A percentile compares a stretch with the other conserved stretches of the same genome.
Evolutionary conservation across 352 stramenopile genomes (phyloP).

Genomic region (Pythium scleroteichum): DNA sequence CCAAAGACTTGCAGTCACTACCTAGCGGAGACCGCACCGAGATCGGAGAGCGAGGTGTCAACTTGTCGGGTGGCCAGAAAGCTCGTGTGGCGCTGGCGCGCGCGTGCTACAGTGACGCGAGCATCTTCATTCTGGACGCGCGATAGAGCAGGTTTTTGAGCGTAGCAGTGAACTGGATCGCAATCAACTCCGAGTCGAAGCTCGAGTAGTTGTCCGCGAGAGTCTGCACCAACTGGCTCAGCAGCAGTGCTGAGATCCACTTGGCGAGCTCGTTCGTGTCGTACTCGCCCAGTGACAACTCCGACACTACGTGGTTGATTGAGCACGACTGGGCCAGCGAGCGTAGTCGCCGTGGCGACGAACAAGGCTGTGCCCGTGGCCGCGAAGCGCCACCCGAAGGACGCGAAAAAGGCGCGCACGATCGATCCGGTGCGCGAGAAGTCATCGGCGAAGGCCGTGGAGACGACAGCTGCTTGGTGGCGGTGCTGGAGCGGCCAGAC

Average conservation of each 20-base stretch:
- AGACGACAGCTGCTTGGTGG: slow-evolving; percentile 30
- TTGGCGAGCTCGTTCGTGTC: slow-evolving; percentile 19
- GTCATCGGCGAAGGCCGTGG: slow-evolving; percentile 22
- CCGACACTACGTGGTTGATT: slow-evolving; percentile 37
- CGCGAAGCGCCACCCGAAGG: slow-evolving; percentile 37
- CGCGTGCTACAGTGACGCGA: slow-evolving; percentile 48
- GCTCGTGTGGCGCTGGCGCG: slow-evolving; percentile 49
- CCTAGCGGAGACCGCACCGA: slow-evolving; percentile 67
- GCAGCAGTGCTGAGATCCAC: slow-evolving; percentile 47
- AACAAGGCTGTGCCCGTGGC: slow-evolving; percentile 40
- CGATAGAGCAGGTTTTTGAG: slow-evolving; percentile 55
- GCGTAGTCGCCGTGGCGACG: slow-evolving; percentile 38
- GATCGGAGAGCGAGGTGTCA: slow-evolving; percentile 55
- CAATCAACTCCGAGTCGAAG: slow-evolving; percentile 53
- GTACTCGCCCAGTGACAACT: slow-evolving; percentile 29
- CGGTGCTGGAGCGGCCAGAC: slow-evolving; percentile 38
- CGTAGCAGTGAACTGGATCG: slow-evolving; percentile 45
- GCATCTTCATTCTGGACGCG: slow-evolving; percentile 87
- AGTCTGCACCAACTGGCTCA: slow-evolving; percentile 48
- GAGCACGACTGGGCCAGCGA: slow-evolving; percentile 45
- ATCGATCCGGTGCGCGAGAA: slow-evolving; percentile 39
- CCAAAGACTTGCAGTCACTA: slow-evolving; percentile 49
- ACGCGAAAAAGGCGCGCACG: slow-evolving; percentile 31
- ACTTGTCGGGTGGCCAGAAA: slow-evolving; percentile 57
- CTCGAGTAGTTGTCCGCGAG: slow-evolving; percentile 50